Base-by-base conservation (phyloP, 2,329 filamentous ascomycete genomes). In the Karstenula rhodostoma region DNA sequence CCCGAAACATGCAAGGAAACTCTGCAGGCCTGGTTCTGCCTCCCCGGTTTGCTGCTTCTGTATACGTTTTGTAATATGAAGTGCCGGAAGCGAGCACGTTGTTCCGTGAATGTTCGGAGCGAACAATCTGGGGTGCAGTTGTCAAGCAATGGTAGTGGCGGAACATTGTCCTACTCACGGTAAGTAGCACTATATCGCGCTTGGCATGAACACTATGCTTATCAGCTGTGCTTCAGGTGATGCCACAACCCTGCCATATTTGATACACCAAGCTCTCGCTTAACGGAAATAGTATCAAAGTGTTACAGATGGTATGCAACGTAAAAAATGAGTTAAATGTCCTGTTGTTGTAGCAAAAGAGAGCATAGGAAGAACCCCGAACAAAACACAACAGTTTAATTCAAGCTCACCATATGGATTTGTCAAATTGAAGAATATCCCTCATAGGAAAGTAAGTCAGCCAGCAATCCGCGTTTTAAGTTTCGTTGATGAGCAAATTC, bases 141-240 rank as follows among this genome's bases (percentile, higher is more conserved):
- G 51, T 57, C 17, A 46, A 59, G 65, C 63, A 66, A 66, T 60
- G 46, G 64, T 68, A 72, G 71, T 72, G 71, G 72, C 65, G 70
- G 70, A 71, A 70, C 50, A 67, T 66, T 63, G 61, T 53, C 29
- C 51, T 47, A 57, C 47, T 51, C 29, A 35, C 55, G 52, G 37
- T 62, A 70, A 59, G 40, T 44, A 67, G 62, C 63, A 72, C 64
- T 72, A 61, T 72, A 32, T 27, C 57, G 22, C 9, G 53, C 65
- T 68, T 70, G 66, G 67, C 67, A n/a, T 43, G 9, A 23, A 29
- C 27, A 43, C 25, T 40, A 44, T 27, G 54, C 58, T 55, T 57
- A 58, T 60, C 52, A 61, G 25, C 59, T 56, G 54, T 50, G 54
- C 25, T 51, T 58, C 53, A 56, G 57, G 51, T 56, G 25, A 46